These are phyloP conservation scores for Eimeria brunetti DNA, from an alignment of 169 alveolate genomes.

Conservation along the genomic window DNA sequence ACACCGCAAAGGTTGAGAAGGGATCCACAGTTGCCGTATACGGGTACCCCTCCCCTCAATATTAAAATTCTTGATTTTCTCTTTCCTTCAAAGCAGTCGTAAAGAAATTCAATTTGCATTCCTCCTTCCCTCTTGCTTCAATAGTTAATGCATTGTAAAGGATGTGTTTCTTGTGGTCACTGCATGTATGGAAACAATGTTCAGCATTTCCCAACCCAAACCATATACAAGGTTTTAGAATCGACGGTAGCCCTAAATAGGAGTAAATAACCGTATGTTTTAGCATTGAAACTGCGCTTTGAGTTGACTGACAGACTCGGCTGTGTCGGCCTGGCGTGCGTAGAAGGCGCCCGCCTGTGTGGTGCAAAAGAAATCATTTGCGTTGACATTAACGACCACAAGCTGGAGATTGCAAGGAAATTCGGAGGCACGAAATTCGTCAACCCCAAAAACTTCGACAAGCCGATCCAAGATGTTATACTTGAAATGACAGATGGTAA, in stretches of 20 bases:
- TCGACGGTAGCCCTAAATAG: background rate
- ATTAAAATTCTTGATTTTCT: background rate
- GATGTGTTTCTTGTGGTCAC: background rate
- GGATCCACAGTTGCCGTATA: slow-evolving; percentile 88
- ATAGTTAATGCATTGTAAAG: background rate
- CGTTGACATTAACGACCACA: slow-evolving; percentile 85
- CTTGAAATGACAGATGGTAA: slow-evolving; percentile 65
- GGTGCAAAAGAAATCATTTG: slow-evolving; percentile 89
- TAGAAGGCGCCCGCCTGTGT: slow-evolving; percentile 88
- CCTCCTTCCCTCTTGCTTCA: background rate
- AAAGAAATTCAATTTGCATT: background rate
- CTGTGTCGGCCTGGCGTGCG: slow-evolving; percentile 93
- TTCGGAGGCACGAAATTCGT: slow-evolving; percentile 87
- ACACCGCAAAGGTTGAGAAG: slow-evolving; percentile 85
- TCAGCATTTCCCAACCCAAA: background rate
- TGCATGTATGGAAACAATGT: background rate
- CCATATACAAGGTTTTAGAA: background rate
- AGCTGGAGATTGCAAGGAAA: slow-evolving; percentile 85
- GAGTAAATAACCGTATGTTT: background rate
- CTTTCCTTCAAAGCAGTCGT: background rate
- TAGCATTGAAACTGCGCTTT: background rate
- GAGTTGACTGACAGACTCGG: slow-evolving; percentile 84
- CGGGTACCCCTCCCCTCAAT: slow-evolving; percentile 79
- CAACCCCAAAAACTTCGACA: slow-evolving; percentile 77
- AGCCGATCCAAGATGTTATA: slow-evolving; percentile 84